A percentile compares a stretch with the other conserved stretches of the same genome.
These are phyloP conservation scores for Colletotrichum tropicicola DNA, from an alignment of 2,329 filamentous ascomycete genomes.

Conservation along the genomic window DNA sequence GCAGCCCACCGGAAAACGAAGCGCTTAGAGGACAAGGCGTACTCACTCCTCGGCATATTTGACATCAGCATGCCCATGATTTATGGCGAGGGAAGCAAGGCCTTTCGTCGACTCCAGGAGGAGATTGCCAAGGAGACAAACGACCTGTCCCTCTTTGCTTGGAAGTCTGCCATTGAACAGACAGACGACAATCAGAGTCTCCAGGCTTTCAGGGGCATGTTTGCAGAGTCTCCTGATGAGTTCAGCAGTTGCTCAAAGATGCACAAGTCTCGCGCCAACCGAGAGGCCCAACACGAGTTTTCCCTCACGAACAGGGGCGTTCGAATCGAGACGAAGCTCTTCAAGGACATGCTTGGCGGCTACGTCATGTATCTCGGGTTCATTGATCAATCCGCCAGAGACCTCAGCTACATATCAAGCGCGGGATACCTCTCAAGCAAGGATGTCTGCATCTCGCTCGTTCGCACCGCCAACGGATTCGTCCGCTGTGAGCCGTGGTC, in stretches of 20 bases:
- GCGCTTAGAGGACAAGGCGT: slow-evolving; percentile 34
- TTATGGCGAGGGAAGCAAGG: slow-evolving; percentile 36
- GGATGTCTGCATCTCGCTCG: not conserved
- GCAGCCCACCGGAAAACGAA: slow-evolving; percentile 34
- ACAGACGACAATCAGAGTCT: too few relatives aligned
- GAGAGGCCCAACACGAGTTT: not conserved
- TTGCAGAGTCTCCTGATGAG: not conserved
- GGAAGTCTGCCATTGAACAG: not conserved
- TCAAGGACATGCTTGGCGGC: not conserved
- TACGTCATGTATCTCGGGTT: not conserved
- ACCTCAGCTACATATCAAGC: not conserved
- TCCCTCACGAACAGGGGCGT: not conserved
- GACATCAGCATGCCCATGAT: slow-evolving; percentile 36
- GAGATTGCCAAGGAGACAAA: not conserved
- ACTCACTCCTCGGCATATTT: slow-evolving; percentile 37
- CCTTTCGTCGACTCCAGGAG: slow-evolving; percentile 33
- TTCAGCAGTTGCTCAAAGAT: not conserved
- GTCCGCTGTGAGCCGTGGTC: not conserved
- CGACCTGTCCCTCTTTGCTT: slow-evolving; percentile 3
- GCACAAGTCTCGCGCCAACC: not conserved
- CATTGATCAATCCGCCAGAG: too few relatives aligned
- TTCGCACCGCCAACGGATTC: not conserved
- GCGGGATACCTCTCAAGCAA: not conserved
- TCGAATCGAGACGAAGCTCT: not conserved
- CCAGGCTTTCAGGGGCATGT: not conserved